These are phyloP conservation scores for Pharus latifolius DNA, from an alignment of 176 grass and related monocot species.

Conservation along the genomic window DNA sequence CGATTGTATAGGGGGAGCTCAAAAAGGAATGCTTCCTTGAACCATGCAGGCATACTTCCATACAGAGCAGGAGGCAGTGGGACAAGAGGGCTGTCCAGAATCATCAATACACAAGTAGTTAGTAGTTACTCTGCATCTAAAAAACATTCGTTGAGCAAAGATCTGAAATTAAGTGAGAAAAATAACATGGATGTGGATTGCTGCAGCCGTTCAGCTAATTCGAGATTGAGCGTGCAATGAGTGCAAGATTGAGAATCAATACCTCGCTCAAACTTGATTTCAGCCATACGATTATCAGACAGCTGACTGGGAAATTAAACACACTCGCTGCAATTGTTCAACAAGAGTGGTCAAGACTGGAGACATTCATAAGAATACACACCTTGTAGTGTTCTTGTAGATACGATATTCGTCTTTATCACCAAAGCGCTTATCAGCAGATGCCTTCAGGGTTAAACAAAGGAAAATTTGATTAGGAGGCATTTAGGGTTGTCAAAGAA, in stretches of 20 bases:
- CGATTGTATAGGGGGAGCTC: constrained; percentile 43
- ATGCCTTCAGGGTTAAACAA: constrained; percentile 21
- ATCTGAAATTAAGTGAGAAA: not conserved
- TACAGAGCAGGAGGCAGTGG: constrained; percentile 35
- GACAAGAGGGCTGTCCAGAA: constrained; percentile 39
- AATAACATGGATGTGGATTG: too few relatives aligned
- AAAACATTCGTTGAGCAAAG: not conserved
- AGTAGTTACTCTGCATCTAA: not conserved
- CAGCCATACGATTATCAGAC: too few relatives aligned
- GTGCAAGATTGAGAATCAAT: too few relatives aligned
- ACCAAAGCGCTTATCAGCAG: constrained; percentile 32
- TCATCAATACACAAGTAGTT: not conserved
- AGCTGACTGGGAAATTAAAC: too few relatives aligned
- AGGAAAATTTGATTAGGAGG: not conserved
- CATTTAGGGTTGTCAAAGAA: not conserved
- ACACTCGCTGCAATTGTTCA: too few relatives aligned
- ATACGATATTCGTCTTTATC: constrained; percentile 21
- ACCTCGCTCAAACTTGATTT: too few relatives aligned
- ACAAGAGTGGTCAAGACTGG: too few relatives aligned
- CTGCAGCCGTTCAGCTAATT: too few relatives aligned
- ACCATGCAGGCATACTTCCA: constrained; percentile 29
- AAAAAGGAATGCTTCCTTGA: constrained; percentile 46
- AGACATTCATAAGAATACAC: not conserved
- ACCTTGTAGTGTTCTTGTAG: constrained; percentile 59
- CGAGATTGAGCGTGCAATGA: too few relatives aligned